Conservation (phyloP, 164 flowering plant genomes). For the Aristolochia fimbriata region DNA sequence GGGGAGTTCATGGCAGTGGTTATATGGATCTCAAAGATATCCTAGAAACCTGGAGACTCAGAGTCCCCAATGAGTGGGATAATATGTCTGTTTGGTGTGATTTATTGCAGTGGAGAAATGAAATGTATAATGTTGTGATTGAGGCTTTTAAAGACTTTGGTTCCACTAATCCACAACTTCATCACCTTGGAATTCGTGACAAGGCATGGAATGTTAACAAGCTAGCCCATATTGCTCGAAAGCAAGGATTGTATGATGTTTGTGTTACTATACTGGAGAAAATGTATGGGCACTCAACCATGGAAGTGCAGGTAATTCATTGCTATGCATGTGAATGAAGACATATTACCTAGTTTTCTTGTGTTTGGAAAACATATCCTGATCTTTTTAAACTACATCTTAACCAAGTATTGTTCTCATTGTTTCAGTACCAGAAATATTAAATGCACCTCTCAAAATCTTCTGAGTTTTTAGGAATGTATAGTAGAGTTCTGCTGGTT, state of each 20-base stretch:
- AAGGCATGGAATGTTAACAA: conserved; percentile 99
- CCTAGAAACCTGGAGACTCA: conserved; percentile 95
- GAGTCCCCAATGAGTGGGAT: conserved; percentile 99
- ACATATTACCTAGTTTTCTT: background rate
- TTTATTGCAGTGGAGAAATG: conserved; percentile 98
- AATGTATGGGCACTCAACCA: conserved; percentile 96
- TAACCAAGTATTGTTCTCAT: no score
- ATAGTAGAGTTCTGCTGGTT: no score
- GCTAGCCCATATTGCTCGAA: conserved; percentile 90
- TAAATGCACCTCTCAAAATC: no score
- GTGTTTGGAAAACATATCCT: background rate
- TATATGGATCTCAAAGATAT: conserved; percentile 96
- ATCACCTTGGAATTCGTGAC: conserved; percentile 98
- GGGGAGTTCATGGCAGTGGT: conserved; percentile 51
- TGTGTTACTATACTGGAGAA: conserved; percentile 93
- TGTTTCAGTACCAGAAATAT: no score
- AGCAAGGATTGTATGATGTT: conserved; percentile 91
- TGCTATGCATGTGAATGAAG: background rate
- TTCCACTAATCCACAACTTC: conserved; percentile 65
- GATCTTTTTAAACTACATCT: background rate
- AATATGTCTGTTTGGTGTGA: conserved; percentile 95
- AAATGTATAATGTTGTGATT: conserved; percentile 86
- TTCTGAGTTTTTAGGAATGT: no score
- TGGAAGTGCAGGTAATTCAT: conserved; percentile 94
- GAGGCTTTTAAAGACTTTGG: conserved; percentile 93